These are phyloP conservation scores for Dipsacomyces acuminosporus DNA, from an alignment of 371 early-diverging fungal genomes.

Conservation along the genomic window DNA sequence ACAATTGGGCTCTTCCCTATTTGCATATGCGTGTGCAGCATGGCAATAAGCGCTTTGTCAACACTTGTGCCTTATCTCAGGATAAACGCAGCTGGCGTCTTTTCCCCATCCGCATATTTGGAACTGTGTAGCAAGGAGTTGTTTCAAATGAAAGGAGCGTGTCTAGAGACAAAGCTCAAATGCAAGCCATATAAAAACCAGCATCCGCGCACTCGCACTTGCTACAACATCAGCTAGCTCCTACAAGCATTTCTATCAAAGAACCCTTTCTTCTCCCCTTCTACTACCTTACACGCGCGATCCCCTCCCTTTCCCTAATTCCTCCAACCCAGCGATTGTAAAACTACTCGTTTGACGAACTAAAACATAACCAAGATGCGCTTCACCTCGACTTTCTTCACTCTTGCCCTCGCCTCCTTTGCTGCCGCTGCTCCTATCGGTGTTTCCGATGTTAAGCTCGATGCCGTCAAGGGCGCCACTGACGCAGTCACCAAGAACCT, in stretches of 20 bases:
- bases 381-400: constrained; percentile 21
- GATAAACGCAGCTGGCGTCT: no score
- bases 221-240: not conserved
- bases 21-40: no score
- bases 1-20: no score
- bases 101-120: no score
- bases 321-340: not conserved
- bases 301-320: not conserved
- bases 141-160: not conserved
- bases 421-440: constrained; percentile 26
- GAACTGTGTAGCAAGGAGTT: not conserved
- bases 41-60: no score
- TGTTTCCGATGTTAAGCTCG: not conserved
- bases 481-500: no score
- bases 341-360: not conserved
- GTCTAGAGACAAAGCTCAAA: not conserved
- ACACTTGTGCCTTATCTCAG: no score
- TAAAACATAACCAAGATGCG: constrained; percentile 14
- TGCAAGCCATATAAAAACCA: not conserved
- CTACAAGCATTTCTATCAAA: not conserved
- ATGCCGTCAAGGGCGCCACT: not conserved
- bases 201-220: not conserved
- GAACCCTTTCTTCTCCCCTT: not conserved
- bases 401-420: constrained; percentile 18
- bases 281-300: no score